A percentile compares a stretch with the other conserved stretches of the same genome.
Conservation (phyloP, 345 rosid genomes). For the Geranium brycei region DNA sequence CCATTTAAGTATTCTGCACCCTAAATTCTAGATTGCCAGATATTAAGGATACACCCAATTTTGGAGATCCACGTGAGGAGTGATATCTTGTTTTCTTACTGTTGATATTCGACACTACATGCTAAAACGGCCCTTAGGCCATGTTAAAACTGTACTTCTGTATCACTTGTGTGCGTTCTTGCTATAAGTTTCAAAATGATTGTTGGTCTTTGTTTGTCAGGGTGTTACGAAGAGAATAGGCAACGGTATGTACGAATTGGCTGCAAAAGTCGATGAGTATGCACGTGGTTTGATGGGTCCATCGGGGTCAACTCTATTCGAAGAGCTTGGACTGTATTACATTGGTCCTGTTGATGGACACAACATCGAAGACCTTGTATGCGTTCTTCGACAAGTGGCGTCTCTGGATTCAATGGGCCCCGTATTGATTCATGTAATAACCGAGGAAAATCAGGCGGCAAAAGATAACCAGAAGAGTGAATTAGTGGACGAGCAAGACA, state of each 20-base stretch:
- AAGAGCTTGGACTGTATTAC: conserved; percentile 84
- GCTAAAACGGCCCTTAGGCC: no score
- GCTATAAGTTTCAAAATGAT: no score
- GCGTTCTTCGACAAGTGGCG: conserved; percentile 71
- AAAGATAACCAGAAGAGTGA: conserved; percentile 17
- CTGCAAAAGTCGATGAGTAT: conserved; percentile 94
- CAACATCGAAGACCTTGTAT: conserved; percentile 67
- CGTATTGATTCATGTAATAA: conserved; percentile 79
- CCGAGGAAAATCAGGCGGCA: conserved; percentile 44
- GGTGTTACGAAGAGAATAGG: conserved; percentile 79
- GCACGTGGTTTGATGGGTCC: conserved; percentile 97
- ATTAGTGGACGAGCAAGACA: conserved; percentile 17
- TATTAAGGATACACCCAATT: no score
- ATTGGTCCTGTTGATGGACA: conserved; percentile 96
- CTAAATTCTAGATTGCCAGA: no score
- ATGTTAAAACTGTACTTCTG: no score
- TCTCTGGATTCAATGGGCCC: conserved; percentile 84
- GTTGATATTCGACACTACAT: no score
- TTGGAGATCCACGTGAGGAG: no score
- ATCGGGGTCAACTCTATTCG: conserved; percentile 77
- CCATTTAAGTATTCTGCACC: no score
- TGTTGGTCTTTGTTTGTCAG: conserved; percentile 16
- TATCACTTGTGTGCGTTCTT: no score
- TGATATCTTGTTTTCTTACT: no score
- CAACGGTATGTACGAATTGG: conserved; percentile 74